Evolutionary conservation across 306 rosid species (phyloP), one percentile per base, ranked within the genome.

Genomic region (Citrullus amarus): DNA sequence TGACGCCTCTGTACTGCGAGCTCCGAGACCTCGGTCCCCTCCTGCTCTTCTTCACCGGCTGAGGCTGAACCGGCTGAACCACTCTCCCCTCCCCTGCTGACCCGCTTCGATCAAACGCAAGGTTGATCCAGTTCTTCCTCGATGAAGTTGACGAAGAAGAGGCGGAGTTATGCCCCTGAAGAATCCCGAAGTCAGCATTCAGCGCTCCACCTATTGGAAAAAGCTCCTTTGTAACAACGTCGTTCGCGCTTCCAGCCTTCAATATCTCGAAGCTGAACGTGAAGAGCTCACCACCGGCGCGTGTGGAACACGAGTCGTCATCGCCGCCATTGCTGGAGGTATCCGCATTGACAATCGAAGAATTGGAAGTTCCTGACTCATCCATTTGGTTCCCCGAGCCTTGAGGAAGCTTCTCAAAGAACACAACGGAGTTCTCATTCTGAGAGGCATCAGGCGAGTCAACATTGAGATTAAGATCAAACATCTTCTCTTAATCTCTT

Each of bases 21-120:
- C 99, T 95, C 74, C 99, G 88, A 46, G 99, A 95, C 92, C 99
- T 86, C 44, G 99, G 99, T 22, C 99, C 99, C 78, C 99, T 88
- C 81, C 99, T 76, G 85, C 96, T 92, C 86, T 96, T 96, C 91
- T 90, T 96, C 83, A 80, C 88, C 85, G 78, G 93, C 76, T 79
- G 97, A 16, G 78, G 89, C 54, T 81, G 87, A 10, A 50, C 86
- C 7, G 50, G 82, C 83, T 80, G 92, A 78, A 79, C 71, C 81
- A 78, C 60, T 85, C 83, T 84, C 79, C 82, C 84, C 85, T 86
- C 92, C 28, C 62, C 59, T 9, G 76, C 87, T 59, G 89, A 70
- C 30, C 77, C 87, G 53, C 84, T 86, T 53, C 79, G 88, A 77
- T 86, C 89, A 72, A 87, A 82, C 20, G 93, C 86, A 50, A 92